phyloP scores from a whole-genome alignment of 1,284 basidiomycete species.

The Flammula alnicola region DNA sequence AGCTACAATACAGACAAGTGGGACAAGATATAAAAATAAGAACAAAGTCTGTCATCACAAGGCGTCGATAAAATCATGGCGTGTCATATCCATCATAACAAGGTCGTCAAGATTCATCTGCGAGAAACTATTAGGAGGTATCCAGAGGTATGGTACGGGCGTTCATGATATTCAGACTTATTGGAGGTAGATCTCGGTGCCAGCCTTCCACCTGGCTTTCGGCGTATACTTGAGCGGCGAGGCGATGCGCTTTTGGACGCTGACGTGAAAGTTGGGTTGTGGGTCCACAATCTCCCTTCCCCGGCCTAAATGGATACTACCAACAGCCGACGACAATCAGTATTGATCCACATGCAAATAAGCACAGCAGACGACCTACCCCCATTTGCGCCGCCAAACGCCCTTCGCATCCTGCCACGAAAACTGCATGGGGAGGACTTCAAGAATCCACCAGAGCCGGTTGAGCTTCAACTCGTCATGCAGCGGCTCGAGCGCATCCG shows the following conservation, averaged over 20 bases:
- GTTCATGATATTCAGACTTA: constrained; percentile 25
- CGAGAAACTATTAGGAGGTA: not conserved
- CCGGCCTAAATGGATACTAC: constrained; percentile 47
- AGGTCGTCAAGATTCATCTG: constrained; percentile 1
- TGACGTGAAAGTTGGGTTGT: constrained; percentile 54
- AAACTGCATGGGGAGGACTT: constrained; percentile 47
- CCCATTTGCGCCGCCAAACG: constrained; percentile 42
- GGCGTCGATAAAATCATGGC: not conserved
- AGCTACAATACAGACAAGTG: too few relatives aligned
- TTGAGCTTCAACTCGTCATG: constrained; percentile 43
- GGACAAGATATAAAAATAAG: not conserved
- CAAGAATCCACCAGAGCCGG: constrained; percentile 53
- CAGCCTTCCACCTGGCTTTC: constrained; percentile 48
- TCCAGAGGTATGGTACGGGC: not conserved
- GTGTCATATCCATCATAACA: not conserved
- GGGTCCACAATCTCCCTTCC: constrained; percentile 48
- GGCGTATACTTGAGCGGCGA: constrained; percentile 52
- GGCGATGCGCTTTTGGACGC: constrained; percentile 55
- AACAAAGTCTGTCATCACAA: not conserved
- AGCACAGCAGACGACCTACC: constrained; percentile 31
- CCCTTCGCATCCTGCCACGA: constrained; percentile 46
- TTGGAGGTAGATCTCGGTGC: constrained; percentile 52
- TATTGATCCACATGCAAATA: not conserved
- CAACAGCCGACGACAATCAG: not conserved
- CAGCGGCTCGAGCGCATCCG: constrained; percentile 41